Conservation (phyloP, 1,139 yeast species). For the Taphrina sp. region DNA sequence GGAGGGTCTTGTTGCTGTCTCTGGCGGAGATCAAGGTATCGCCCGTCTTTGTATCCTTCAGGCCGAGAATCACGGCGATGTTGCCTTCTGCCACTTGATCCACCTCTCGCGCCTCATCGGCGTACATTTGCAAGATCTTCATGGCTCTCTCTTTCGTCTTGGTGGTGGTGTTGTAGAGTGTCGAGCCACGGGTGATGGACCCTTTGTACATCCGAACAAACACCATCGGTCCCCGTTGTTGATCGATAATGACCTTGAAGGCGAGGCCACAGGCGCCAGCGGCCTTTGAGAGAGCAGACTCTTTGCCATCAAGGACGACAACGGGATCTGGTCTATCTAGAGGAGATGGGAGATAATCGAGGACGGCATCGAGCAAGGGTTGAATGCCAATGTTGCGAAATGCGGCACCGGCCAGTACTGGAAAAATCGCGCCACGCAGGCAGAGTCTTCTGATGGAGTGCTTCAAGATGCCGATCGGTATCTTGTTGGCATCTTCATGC, state of each 20-base stretch:
- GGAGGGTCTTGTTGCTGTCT: conserved; percentile 41
- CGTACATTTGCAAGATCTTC: conserved; percentile 79
- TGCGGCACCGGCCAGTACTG: conserved; percentile 90
- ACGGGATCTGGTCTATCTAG: conserved; percentile 54
- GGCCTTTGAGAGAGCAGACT: conserved; percentile 4
- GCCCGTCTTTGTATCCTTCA: conserved; percentile 79
- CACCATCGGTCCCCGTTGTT: conserved; percentile 73
- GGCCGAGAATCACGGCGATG: conserved; percentile 83
- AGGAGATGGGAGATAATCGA: conserved; percentile 79
- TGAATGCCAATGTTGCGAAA: conserved; percentile 92
- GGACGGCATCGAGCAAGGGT: conserved; percentile 81
- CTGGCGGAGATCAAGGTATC: conserved; percentile 69
- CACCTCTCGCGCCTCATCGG: conserved; percentile 77
- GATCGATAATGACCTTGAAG: conserved; percentile 85
- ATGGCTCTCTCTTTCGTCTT: conserved; percentile 66
- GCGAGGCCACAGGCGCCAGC: conserved; percentile 69
- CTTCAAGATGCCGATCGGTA: conserved; percentile 53
- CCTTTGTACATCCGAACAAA: conserved; percentile 90
- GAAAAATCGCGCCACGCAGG: conserved; percentile 58
- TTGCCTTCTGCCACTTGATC: conserved; percentile 65
- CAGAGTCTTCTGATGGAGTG: conserved; percentile 65
- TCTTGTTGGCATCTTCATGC: conserved; percentile 48
- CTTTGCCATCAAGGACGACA: conserved; percentile 5
- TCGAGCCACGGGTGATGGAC: conserved; percentile 58
- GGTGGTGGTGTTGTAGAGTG: conserved; percentile 65